Base-by-base conservation (phyloP, 768 basidiomycete species). In the Amanita jacksonii region DNA sequence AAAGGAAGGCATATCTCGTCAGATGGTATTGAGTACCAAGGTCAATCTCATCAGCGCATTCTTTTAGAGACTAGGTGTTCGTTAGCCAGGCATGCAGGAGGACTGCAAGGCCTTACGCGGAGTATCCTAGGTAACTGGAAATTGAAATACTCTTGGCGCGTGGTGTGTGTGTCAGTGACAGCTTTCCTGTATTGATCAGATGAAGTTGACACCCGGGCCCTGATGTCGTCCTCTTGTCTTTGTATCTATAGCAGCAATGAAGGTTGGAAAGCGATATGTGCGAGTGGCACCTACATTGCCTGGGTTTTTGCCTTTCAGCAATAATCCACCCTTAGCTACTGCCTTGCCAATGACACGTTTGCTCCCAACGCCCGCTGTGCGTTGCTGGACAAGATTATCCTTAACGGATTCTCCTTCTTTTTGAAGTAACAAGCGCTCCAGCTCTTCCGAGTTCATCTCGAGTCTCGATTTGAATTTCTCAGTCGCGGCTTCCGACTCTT, bases 21-120 rank as follows among this genome's bases (percentile, higher is more conserved):
- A 98, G 69, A 62, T 98, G 94, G 61, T 97, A 99, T 62, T 98
- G 94, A 3, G 89, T 92, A n/a, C 93, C 96, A 34, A 96, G 70
- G 60, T 99, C 96, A 43, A 97, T 80, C 62, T 99, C 96, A 55
- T 97, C 94, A 19, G 87, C 77, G 54, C 89, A 89, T 59, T 97
- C 92, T 60, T 98, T 98, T 47, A 99, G 68, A 16, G 86, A 76
- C 89, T 91, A 51, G 24, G 23, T 8, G 22, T 3, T 16, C 9
- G 25, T 34, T 22, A 48, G 37, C 32, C 38, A 45, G 46, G 27
- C 33, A 8, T 41, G 15, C 23, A 24, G 22, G 41, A 8, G 16
- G n/a, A 18, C 12, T 5, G 24, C n/a, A 20, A 19, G n/a, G 15
- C 73, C 86, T 57, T 58, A 93, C 92, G 41, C 96, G 76, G 30